Evolutionary conservation across 768 basidiomycete genomes (phyloP).

Genomic region (Mycena capillaripes): DNA sequence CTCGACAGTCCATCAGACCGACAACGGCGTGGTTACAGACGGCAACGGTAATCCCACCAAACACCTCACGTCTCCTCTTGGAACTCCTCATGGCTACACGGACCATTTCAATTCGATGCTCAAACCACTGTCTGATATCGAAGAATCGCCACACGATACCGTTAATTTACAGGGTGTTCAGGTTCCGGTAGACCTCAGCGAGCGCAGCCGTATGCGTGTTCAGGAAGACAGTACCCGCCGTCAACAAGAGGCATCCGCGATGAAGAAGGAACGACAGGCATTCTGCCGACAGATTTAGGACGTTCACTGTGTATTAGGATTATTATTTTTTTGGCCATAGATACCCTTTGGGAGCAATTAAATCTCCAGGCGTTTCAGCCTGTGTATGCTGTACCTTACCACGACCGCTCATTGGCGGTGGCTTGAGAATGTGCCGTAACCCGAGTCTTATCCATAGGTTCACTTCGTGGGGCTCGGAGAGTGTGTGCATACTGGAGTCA

Average conservation of each 20-base stretch:
- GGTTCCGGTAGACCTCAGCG: too few relatives aligned
- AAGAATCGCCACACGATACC: neutral
- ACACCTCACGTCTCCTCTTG: neutral
- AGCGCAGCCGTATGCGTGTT: neutral
- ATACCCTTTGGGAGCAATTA: too few relatives aligned
- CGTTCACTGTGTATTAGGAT: neutral
- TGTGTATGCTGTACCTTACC: too few relatives aligned
- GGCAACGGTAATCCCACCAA: neutral
- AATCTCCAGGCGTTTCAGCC: neutral
- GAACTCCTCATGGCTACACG: neutral
- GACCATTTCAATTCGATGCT: neutral
- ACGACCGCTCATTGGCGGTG: too few relatives aligned
- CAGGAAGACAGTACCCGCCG: neutral
- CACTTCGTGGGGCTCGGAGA: too few relatives aligned
- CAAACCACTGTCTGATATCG: neutral
- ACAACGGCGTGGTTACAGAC: neutral
- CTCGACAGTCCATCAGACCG: constrained; percentile 1
- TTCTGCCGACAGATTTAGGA: neutral
- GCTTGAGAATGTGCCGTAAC: too few relatives aligned
- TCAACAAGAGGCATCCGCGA: neutral
- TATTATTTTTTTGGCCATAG: neutral
- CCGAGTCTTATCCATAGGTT: too few relatives aligned
- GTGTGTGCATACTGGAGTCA: too few relatives aligned
- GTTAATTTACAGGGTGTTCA: neutral
- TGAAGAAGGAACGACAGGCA: neutral